Evolutionary conservation across 176 grass and related monocot species (phyloP).

Genomic region (Oryza australiensis): DNA sequence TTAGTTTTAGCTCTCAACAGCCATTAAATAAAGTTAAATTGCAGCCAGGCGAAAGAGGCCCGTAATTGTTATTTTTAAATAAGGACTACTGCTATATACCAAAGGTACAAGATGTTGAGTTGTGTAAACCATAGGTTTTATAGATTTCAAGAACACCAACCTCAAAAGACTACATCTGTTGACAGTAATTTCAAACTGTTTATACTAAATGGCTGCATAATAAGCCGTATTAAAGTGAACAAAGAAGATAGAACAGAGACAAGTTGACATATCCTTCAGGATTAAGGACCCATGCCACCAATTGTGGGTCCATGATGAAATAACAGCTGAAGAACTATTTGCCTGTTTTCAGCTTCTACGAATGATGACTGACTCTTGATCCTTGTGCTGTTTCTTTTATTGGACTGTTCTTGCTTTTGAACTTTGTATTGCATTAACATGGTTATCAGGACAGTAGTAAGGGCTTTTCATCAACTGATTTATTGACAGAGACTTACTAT

Average conservation of each 20-base stretch:
- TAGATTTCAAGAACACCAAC: background rate
- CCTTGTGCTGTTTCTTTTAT: background rate
- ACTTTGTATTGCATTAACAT: constrained; percentile 23
- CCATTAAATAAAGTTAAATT: background rate
- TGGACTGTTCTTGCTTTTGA: constrained; percentile 3
- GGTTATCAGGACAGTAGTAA: background rate
- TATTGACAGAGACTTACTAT: background rate
- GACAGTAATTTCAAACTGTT: background rate
- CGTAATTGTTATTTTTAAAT: background rate
- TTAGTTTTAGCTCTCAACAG: background rate
- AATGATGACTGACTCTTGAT: constrained; percentile 1
- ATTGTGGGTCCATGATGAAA: constrained; percentile 7
- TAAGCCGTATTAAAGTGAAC: background rate
- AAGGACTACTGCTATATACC: background rate
- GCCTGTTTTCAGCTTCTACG: background rate
- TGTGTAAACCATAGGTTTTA: background rate
- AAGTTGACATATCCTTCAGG: background rate
- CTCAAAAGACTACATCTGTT: constrained; percentile 4
- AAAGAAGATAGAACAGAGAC: background rate
- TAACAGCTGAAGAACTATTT: background rate
- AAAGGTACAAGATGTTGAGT: background rate
- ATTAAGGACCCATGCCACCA: background rate
- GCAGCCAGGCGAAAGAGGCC: background rate
- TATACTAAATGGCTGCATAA: background rate
- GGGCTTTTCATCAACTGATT: background rate